Percentiles rank a stretch among this genome's conserved stretches.
Evolutionary conservation across 352 stramenopile species (phyloP).

Genomic region (Pythium phragmiticola): DNA sequence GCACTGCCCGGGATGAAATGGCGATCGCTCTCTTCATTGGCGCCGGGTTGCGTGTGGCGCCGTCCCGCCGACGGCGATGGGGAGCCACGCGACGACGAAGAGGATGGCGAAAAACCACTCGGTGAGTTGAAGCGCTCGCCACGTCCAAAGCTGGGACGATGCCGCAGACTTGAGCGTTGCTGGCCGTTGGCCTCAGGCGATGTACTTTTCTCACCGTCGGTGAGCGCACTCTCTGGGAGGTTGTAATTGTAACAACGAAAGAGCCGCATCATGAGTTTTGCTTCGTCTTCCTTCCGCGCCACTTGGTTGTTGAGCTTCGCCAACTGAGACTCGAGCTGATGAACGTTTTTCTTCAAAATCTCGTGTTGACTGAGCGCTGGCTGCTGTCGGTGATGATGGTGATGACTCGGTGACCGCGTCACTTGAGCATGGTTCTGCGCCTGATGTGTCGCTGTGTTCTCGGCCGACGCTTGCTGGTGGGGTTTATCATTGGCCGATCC

Average conservation of each 20-base stretch:
- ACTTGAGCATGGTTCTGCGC: slow-evolving; percentile 2
- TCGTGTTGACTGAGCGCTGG: slow-evolving; percentile 30
- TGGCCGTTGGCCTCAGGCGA: slow-evolving; percentile 34
- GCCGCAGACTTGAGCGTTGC: slow-evolving; percentile 18
- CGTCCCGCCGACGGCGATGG: slow-evolving; percentile 14
- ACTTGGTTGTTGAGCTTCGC: slow-evolving; percentile 68
- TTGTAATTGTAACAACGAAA: slow-evolving; percentile 88
- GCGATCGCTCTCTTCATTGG: slow-evolving; percentile 17
- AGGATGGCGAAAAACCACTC: slow-evolving; percentile 36
- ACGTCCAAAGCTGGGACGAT: slow-evolving; percentile 16
- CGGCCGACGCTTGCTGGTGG: slow-evolving; percentile 8
- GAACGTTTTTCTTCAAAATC: slow-evolving; percentile 52
- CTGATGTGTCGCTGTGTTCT: not conserved
- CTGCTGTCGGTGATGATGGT: slow-evolving; percentile 22
- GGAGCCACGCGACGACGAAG: slow-evolving; percentile 21
- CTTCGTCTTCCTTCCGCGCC: slow-evolving; percentile 53
- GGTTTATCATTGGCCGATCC: slow-evolving; percentile 36
- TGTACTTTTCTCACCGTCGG: slow-evolving; percentile 49
- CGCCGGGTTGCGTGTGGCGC: slow-evolving; percentile 24
- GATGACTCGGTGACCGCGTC: slow-evolving; percentile 14
- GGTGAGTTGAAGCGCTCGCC: slow-evolving; percentile 32
- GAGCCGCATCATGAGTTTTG: slow-evolving; percentile 53
- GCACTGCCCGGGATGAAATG: slow-evolving; percentile 63
- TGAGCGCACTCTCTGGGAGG: slow-evolving; percentile 51
- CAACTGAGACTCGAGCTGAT: slow-evolving; percentile 57